A percentile compares a stretch with the other conserved stretches of the same genome.
Conservation (phyloP, 2,329 filamentous ascomycete genomes). For the Xylariales sp. region DNA sequence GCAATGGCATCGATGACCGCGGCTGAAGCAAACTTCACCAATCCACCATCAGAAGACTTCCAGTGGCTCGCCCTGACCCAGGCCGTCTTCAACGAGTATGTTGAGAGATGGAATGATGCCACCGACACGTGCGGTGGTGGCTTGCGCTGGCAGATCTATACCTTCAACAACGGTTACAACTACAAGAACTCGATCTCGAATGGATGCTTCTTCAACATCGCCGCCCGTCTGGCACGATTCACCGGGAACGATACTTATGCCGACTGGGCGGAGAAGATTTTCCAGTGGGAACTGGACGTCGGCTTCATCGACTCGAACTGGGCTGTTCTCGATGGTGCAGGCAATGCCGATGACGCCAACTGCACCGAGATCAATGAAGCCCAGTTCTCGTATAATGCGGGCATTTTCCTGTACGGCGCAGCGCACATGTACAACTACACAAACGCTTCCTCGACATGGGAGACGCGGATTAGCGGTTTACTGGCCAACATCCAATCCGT, state of each 20-base stretch:
- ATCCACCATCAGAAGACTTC: slow-evolving; percentile 57
- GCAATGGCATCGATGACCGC: slow-evolving; percentile 77
- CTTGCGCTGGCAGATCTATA: slow-evolving; percentile 81
- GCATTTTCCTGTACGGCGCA: slow-evolving; percentile 27
- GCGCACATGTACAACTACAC: slow-evolving; percentile 35
- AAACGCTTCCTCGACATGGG: slow-evolving; percentile 37
- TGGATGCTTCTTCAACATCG: slow-evolving; percentile 66
- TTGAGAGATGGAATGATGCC: slow-evolving; percentile 61
- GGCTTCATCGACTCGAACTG: slow-evolving; percentile 53
- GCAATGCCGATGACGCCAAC: slow-evolving; percentile 25
- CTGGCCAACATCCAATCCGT: slow-evolving; percentile 28
- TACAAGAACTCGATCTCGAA: slow-evolving; percentile 68
- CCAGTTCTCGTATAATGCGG: slow-evolving; percentile 24
- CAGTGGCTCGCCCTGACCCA: slow-evolving; percentile 77
- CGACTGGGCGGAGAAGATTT: slow-evolving; percentile 69
- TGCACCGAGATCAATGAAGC: slow-evolving; percentile 23
- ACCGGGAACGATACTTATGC: slow-evolving; percentile 76
- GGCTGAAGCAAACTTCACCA: slow-evolving; percentile 70
- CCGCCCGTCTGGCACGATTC: slow-evolving; percentile 69
- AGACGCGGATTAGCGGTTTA: slow-evolving; percentile 38
- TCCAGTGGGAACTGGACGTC: slow-evolving; percentile 55
- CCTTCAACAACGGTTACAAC: slow-evolving; percentile 67
- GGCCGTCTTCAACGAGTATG: slow-evolving; percentile 77
- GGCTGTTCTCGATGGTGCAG: slow-evolving; percentile 54
- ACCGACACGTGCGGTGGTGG: slow-evolving; percentile 61